Evolutionary conservation across 2,329 filamentous ascomycete species (phyloP).

Genomic region (Thelonectria blattea): DNA sequence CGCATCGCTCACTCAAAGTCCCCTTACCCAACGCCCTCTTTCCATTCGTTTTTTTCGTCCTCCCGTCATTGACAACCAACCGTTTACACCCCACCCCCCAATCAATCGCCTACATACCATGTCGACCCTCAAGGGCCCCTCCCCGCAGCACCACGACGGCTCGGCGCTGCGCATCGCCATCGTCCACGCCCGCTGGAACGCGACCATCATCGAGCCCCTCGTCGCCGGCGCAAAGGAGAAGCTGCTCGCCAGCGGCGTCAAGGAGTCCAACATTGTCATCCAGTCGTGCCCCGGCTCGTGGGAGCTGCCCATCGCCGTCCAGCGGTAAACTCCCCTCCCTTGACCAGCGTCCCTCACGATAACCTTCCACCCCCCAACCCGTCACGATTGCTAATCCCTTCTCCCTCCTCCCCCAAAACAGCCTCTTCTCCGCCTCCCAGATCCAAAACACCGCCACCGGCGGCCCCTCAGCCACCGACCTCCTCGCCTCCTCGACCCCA

Average conservation of each 20-base stretch:
- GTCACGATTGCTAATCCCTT: conserved; percentile 20
- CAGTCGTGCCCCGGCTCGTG: conserved; percentile 93
- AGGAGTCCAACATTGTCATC: conserved; percentile 84
- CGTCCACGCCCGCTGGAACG: conserved; percentile 96
- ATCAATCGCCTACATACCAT: conserved; percentile 16
- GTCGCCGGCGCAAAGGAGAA: conserved; percentile 80
- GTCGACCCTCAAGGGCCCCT: conserved; percentile 63
- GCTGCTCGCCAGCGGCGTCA: conserved; percentile 79
- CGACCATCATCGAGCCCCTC: conserved; percentile 83
- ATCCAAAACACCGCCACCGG: conserved; percentile 74
- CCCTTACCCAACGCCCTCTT: conserved; percentile 11
- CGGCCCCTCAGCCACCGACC: conserved; percentile 73
- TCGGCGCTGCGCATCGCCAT: conserved; percentile 87
- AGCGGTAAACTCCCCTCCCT: conserved; percentile 64
- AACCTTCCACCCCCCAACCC: background rate
- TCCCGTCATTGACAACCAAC: conserved; percentile 12
- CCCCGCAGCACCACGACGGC: conserved; percentile 66
- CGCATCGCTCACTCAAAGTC: no score
- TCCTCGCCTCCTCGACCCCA: conserved; percentile 71
- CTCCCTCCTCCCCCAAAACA: conserved; percentile 42
- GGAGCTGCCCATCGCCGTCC: conserved; percentile 90
- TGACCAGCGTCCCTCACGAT: background rate
- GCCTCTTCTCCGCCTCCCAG: conserved; percentile 84
- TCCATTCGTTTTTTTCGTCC: background rate
- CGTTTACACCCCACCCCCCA: conserved; percentile 3